Conservation (phyloP, 768 basidiomycete species). For the Stropharia rugosoannulata region DNA sequence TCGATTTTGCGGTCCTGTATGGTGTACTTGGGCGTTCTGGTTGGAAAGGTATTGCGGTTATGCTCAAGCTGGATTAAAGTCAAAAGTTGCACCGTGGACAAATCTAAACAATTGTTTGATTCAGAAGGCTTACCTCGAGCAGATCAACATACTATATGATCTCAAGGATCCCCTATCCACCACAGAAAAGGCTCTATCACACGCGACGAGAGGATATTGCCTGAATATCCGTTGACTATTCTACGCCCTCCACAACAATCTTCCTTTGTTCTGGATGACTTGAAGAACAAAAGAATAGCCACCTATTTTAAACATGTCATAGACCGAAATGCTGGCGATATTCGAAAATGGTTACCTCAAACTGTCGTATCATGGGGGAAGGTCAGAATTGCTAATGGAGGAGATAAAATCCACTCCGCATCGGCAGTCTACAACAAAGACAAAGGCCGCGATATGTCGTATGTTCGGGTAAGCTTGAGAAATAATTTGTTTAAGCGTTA, state of each 20-base stretch:
- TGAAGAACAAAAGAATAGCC: not conserved
- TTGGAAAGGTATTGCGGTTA: conserved; percentile 34
- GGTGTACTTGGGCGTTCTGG: conserved; percentile 33
- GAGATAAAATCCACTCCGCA: not conserved
- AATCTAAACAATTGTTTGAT: conserved; percentile 23
- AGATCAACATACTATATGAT: conserved; percentile 23
- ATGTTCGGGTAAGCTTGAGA: too few relatives aligned
- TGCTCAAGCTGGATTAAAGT: conserved; percentile 21
- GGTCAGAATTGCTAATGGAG: not conserved
- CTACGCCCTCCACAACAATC: not conserved
- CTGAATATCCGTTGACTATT: not conserved
- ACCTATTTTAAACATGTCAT: not conserved
- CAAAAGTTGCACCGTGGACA: conserved; percentile 23
- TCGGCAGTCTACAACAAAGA: too few relatives aligned
- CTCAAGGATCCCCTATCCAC: conserved; percentile 10
- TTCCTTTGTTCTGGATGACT: not conserved
- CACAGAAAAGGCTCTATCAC: conserved; percentile 8
- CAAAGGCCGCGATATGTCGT: too few relatives aligned
- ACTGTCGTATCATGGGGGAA: not conserved
- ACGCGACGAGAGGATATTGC: not conserved
- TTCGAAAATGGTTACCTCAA: not conserved
- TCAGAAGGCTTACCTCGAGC: conserved; percentile 23
- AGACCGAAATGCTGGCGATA: not conserved
- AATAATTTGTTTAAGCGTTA: too few relatives aligned
- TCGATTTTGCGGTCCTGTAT: conserved; percentile 28